Conservation (phyloP, 2,329 filamentous ascomycete genomes). For the Fusarium devonianum region DNA sequence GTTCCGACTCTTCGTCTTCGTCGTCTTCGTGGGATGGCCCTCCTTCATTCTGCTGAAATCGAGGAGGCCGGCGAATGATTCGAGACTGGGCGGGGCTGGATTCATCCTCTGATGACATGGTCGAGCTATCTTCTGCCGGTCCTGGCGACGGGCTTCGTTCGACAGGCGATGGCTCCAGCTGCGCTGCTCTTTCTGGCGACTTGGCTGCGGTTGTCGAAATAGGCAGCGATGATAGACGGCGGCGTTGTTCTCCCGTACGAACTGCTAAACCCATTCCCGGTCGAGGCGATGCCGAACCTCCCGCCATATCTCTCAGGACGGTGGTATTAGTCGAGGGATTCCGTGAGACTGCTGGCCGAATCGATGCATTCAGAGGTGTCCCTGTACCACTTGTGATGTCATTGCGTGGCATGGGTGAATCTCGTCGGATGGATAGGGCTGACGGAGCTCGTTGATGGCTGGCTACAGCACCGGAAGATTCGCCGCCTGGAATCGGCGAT, state of each 20-base stretch:
- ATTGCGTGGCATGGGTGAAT: constrained; percentile 60
- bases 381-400: constrained; percentile 54
- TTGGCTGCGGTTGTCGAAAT: constrained; percentile 42
- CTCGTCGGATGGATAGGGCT: constrained; percentile 63
- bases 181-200: constrained; percentile 33
- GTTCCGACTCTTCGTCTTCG: constrained; percentile 64
- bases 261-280: constrained; percentile 29
- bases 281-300: constrained; percentile 44
- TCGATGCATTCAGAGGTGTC: constrained; percentile 53
- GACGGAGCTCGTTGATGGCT: constrained; percentile 57
- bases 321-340: constrained; percentile 58
- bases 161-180: constrained; percentile 25
- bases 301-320: constrained; percentile 47
- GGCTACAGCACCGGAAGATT: constrained; percentile 48
- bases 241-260: constrained; percentile 45
- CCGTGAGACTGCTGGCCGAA: constrained; percentile 55
- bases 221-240: constrained; percentile 55
- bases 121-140: constrained; percentile 49
- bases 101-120: constrained; percentile 55
- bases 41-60: constrained; percentile 54
- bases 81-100: constrained; percentile 64
- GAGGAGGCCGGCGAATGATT: constrained; percentile 66
- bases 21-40: constrained; percentile 53
- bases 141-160: constrained; percentile 45
- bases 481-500: constrained; percentile 63